These are phyloP conservation scores for Rugonectria rugulosa DNA, from an alignment of 2,329 filamentous ascomycete genomes.

Conservation along the genomic window DNA sequence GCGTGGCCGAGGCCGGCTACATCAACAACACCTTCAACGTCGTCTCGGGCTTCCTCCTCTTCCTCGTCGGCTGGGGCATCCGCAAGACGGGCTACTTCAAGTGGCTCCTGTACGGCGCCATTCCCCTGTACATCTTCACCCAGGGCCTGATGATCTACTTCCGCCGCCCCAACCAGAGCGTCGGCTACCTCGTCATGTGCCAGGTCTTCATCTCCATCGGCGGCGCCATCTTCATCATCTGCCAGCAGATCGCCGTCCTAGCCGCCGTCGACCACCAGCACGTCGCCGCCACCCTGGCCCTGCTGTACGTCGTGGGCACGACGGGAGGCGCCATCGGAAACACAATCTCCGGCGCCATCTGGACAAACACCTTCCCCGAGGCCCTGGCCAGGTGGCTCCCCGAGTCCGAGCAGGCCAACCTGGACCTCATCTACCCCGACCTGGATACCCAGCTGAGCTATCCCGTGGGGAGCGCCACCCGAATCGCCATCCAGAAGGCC, in stretches of 20 bases:
- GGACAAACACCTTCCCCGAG: slow-evolving; percentile 38
- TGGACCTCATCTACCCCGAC: slow-evolving; percentile 59
- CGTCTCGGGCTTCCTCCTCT: slow-evolving; percentile 53
- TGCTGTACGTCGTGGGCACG: slow-evolving; percentile 32
- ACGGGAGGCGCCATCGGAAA: slow-evolving; percentile 34
- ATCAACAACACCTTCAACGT: slow-evolving; percentile 54
- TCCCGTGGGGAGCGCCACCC: slow-evolving; percentile 49
- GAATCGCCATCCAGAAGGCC: slow-evolving; percentile 62
- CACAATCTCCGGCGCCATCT: slow-evolving; percentile 38
- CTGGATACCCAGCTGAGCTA: slow-evolving; percentile 59
- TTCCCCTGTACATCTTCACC: slow-evolving; percentile 60
- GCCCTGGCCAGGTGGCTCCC: slow-evolving; percentile 61
- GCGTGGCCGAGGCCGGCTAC: slow-evolving; percentile 55
- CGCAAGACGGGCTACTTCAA: slow-evolving; percentile 58
- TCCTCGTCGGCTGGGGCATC: slow-evolving; percentile 55
- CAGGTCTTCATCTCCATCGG: slow-evolving; percentile 58
- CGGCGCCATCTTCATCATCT: slow-evolving; percentile 56
- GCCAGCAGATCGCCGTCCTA: slow-evolving; percentile 31
- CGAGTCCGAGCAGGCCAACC: slow-evolving; percentile 40
- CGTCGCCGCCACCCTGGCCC: slow-evolving; percentile 36
- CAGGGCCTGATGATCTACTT: slow-evolving; percentile 49
- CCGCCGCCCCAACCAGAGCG: slow-evolving; percentile 42
- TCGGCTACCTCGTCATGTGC: slow-evolving; percentile 55
- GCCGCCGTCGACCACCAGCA: slow-evolving; percentile 39
- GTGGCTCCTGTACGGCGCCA: slow-evolving; percentile 53